These are phyloP conservation scores for Dendrobium officinale DNA, from an alignment of 106 monocot species.

Conservation along the genomic window DNA sequence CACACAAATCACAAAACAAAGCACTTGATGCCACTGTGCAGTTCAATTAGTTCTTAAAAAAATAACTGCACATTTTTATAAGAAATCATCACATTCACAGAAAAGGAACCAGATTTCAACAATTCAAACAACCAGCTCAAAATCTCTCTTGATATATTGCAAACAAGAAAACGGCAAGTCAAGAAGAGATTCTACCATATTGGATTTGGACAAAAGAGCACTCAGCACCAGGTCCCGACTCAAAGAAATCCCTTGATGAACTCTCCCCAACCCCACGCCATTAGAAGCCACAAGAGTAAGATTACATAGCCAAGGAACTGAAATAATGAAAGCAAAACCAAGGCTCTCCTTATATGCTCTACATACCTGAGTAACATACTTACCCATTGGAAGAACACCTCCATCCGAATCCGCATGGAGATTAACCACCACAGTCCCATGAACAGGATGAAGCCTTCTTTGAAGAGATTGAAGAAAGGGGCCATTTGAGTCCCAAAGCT, in stretches of 20 bases:
- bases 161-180: constrained; percentile 74
- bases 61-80: neutral
- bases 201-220: constrained; percentile 33
- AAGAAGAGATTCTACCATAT: constrained; percentile 48
- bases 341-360: constrained; percentile 64
- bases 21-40: too few relatives aligned
- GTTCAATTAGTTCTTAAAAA: neutral
- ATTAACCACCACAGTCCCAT: constrained; percentile 88
- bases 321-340: constrained; percentile 58
- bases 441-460: constrained; percentile 55
- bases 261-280: constrained; percentile 15
- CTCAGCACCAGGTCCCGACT: constrained; percentile 26
- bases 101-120: neutral
- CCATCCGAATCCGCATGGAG: constrained; percentile 75
- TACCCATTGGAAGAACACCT: constrained; percentile 60
- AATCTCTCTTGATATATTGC: constrained; percentile 63
- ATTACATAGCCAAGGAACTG: constrained; percentile 96
- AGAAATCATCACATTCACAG: neutral
- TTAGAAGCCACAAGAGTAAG: constrained; percentile 65
- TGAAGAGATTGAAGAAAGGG: constrained; percentile 52
- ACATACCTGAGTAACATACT: constrained; percentile 62
- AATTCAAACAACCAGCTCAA: constrained; percentile 45
- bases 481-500: constrained; percentile 72
- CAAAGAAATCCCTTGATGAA: neutral
- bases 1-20: too few relatives aligned